These are phyloP conservation scores for Neopestalotiopsis rosae DNA, from an alignment of 2,329 filamentous ascomycete genomes.

Conservation along the genomic window DNA sequence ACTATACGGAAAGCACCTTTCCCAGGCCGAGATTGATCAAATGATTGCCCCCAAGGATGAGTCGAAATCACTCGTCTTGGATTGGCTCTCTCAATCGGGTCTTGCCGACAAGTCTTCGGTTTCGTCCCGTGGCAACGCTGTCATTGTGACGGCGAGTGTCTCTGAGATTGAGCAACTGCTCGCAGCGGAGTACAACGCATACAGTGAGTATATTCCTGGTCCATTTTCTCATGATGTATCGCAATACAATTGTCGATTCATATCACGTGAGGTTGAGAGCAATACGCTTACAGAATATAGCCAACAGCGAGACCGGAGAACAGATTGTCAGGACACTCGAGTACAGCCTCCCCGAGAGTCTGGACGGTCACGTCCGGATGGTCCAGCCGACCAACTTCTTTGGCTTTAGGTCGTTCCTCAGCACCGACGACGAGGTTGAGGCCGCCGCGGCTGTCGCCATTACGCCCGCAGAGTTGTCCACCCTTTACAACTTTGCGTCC, in stretches of 20 bases:
- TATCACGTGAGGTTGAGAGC: background rate
- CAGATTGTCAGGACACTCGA: constrained; percentile 14
- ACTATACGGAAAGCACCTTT: constrained; percentile 16
- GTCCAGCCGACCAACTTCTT: constrained; percentile 19
- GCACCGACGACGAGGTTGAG: background rate
- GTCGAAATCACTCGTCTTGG: constrained; percentile 3
- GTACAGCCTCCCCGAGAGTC: constrained; percentile 10
- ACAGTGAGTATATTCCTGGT: constrained; percentile 3
- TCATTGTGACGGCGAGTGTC: constrained; percentile 12
- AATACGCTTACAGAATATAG: background rate
- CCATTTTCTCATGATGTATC: background rate
- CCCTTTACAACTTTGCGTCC: constrained; percentile 13
- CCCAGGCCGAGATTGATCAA: constrained; percentile 2
- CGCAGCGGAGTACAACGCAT: constrained; percentile 16
- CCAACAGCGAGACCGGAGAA: constrained; percentile 4
- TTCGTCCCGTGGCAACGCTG: constrained; percentile 6
- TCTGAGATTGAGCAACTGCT: constrained; percentile 15
- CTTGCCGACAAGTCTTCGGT: constrained; percentile 4
- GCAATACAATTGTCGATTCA: background rate
- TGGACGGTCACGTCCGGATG: constrained; percentile 11
- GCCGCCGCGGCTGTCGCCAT: background rate
- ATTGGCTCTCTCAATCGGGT: constrained; percentile 14
- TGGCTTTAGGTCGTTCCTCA: constrained; percentile 11
- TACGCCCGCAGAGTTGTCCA: constrained; percentile 7
- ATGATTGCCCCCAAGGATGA: constrained; percentile 20